Evolutionary conservation across 2,329 filamentous ascomycete species (phyloP).

Genomic region (Pseudocercospora macadamiae): DNA sequence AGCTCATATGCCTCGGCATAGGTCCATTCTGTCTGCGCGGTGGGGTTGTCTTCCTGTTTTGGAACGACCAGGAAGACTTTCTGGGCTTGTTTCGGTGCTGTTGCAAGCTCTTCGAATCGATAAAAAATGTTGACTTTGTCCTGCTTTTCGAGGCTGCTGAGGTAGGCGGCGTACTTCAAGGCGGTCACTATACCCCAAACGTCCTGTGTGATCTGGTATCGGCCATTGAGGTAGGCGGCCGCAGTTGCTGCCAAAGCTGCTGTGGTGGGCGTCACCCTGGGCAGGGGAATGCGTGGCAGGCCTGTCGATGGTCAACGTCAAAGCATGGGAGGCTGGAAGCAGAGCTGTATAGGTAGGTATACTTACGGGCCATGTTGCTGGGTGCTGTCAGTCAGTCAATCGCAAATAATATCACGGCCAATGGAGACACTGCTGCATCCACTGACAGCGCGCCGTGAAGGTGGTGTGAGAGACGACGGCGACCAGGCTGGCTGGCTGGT

Average conservation of each 20-base stretch:
- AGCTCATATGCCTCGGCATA: conserved; percentile 75
- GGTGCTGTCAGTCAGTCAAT: too few species aligned
- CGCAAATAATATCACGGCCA: too few species aligned
- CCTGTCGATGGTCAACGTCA: background rate
- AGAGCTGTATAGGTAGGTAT: background rate
- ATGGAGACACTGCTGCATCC: too few species aligned
- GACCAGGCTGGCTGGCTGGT: too few species aligned
- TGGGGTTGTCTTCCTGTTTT: conserved; percentile 26
- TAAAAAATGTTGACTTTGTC: conserved; percentile 76
- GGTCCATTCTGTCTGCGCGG: conserved; percentile 57
- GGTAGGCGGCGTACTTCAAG: conserved; percentile 55
- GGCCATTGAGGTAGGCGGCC: conserved; percentile 79
- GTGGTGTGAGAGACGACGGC: too few species aligned
- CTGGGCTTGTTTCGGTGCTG: conserved; percentile 50
- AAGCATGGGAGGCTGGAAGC: background rate
- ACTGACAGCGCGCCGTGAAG: too few species aligned
- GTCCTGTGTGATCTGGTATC: conserved; percentile 69
- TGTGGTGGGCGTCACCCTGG: conserved; percentile 12
- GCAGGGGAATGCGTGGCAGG: conserved; percentile 11
- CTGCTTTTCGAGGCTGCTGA: conserved; percentile 37
- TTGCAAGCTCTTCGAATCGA: conserved; percentile 68
- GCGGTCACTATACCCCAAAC: conserved; percentile 52
- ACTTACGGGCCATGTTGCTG: conserved; percentile 5
- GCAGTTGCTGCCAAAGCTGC: conserved; percentile 55
- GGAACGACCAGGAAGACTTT: conserved; percentile 38